These are phyloP conservation scores for Mariannaea sp. DNA, from an alignment of 2,329 filamentous ascomycete species.

Conservation along the genomic window DNA sequence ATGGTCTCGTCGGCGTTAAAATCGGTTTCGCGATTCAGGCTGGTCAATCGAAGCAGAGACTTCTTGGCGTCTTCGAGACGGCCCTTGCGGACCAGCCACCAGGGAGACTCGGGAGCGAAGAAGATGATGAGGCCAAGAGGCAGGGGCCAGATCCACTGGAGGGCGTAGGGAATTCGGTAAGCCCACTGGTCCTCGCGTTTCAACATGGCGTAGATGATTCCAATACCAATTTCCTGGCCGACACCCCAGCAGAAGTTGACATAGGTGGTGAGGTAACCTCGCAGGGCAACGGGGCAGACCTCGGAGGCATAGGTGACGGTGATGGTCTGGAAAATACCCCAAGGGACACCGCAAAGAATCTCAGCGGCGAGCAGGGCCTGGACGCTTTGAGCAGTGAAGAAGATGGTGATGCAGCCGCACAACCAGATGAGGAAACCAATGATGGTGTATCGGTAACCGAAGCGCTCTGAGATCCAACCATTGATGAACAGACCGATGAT, in stretches of 20 bases:
- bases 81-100: conserved; percentile 76
- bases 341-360: conserved; percentile 66
- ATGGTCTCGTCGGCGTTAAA: conserved; percentile 85
- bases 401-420: conserved; percentile 63
- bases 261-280: conserved; percentile 74
- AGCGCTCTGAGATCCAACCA: conserved; percentile 68
- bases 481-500: conserved; percentile 70
- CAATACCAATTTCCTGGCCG: conserved; percentile 74
- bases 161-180: conserved; percentile 71
- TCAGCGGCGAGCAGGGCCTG: conserved; percentile 63
- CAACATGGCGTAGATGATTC: conserved; percentile 73
- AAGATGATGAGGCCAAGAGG: conserved; percentile 68
- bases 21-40: conserved; percentile 64
- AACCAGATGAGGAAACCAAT: conserved; percentile 60
- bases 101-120: conserved; percentile 72
- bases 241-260: conserved; percentile 80
- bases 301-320: conserved; percentile 72
- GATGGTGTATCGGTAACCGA: conserved; percentile 69
- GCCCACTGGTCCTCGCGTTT: conserved; percentile 69
- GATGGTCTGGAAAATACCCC: conserved; percentile 63
- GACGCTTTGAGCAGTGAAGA: conserved; percentile 67
- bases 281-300: conserved; percentile 73
- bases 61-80: conserved; percentile 68
- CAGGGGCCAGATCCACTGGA: conserved; percentile 80
- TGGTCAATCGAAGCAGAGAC: conserved; percentile 68